Evolutionary conservation across 768 basidiomycete species (phyloP), one percentile per base, ranked within the genome.

Genomic region (Pilatotrama ljubarskyi): DNA sequence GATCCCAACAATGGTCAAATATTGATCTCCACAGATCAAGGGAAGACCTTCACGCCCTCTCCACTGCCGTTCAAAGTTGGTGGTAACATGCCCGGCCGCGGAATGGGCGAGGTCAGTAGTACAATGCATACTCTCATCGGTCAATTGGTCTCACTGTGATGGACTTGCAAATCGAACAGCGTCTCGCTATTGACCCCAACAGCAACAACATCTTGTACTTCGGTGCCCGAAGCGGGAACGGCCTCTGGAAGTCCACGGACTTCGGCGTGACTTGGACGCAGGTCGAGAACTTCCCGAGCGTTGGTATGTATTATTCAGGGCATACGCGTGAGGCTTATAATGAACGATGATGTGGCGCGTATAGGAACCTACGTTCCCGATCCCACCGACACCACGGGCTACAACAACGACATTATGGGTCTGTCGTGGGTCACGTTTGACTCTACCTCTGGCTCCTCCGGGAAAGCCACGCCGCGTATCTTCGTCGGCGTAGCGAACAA

Each of bases 401-500:
- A 72, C 65, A 72, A 73, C 58, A 73, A 61, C 72, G 75, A 77
- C 62, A 72, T 69, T 38, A 69, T 75, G 32, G 76, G 76, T 38
- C 77, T 87, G 52, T 70, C 84, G n/a, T 88, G 81, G 79, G 83
- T 88, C 32, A 86, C 84, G 0, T 86, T 87, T 63, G 85, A 87
- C 64, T 73, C 78, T 42, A 78, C 83, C 6, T 81, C 84, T n/a
- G 83, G 84, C 6, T 72, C 76, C 2, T 74, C 76, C 25, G 84
- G 85, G 20, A 69, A 68, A 6, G 75, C 85, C 0, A 87, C 85
- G 14, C 82, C 78, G 26, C 81, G 85, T 47, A 87, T 88, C 36
- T 88, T 88, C 55, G 85, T 86, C 35, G 86, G 86, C 56, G 86
- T 88, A 26, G 85, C 83, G 0, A 86, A 77, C 63, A 72, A 75